Conservation (phyloP, 108 stramenopile genomes). For the Cyclotella choctawhatcheeana region DNA sequence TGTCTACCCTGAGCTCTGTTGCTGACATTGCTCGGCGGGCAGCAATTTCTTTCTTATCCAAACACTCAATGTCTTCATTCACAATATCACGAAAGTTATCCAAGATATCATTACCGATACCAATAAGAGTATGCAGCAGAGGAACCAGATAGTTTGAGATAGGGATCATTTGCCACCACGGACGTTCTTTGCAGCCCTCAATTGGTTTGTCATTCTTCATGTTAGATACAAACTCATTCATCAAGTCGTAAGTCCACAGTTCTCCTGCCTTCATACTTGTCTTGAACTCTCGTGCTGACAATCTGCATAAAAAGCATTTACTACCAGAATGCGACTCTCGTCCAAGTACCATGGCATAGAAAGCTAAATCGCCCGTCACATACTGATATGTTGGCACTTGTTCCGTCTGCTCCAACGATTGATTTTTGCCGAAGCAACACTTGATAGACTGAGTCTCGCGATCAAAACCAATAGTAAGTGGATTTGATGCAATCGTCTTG, state of each 20-base stretch:
- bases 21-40: background rate
- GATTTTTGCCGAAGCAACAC: background rate
- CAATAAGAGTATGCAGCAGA: constrained; percentile 13
- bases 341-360: background rate
- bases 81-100: constrained; percentile 10
- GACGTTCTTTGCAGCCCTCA: constrained; percentile 1
- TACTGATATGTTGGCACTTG: background rate
- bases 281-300: background rate
- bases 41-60: background rate
- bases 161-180: constrained; percentile 19
- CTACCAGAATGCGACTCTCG: background rate
- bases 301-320: background rate
- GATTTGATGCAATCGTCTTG: background rate
- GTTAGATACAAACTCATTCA: background rate
- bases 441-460: background rate
- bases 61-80: background rate
- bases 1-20: background rate
- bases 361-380: background rate
- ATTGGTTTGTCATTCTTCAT: background rate
- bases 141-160: constrained; percentile 2
- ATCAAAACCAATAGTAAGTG: background rate
- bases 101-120: constrained; percentile 12
- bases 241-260: background rate
- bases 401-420: background rate
- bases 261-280: background rate